A percentile compares a stretch with the other conserved stretches of the same genome.
phyloP scores from a whole-genome alignment of 208 protist genomes.

The Crithidia thermophila region DNA sequence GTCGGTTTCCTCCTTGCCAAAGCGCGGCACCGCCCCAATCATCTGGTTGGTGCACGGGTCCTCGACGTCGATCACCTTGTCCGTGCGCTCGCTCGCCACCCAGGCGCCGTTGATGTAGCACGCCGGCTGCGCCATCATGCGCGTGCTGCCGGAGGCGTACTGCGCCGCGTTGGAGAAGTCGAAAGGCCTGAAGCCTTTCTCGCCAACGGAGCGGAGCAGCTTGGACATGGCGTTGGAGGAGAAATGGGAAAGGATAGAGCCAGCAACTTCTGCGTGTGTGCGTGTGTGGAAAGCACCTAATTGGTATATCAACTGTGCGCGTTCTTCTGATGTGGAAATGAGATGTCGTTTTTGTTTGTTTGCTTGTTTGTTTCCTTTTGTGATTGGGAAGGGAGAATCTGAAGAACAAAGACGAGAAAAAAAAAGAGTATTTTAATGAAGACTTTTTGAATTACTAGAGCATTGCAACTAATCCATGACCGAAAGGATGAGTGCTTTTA shows the following conservation, averaged over 20 bases:
- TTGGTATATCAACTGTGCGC: no score
- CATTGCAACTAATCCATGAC: no score
- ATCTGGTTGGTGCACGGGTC: slow-evolving; percentile 76
- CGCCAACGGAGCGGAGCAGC: slow-evolving; percentile 26
- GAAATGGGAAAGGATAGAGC: slow-evolving; percentile 5
- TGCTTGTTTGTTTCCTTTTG: neutral
- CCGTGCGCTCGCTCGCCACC: slow-evolving; percentile 27
- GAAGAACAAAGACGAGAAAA: neutral
- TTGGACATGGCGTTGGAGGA: slow-evolving; percentile 17
- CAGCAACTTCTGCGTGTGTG: neutral
- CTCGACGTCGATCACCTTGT: slow-evolving; percentile 55
- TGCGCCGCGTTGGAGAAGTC: slow-evolving; percentile 39
- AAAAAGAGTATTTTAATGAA: no score
- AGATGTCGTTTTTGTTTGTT: neutral
- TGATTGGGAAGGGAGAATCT: neutral
- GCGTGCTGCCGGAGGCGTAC: slow-evolving; percentile 38
- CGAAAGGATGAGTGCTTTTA: neutral
- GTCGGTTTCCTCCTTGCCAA: slow-evolving; percentile 47
- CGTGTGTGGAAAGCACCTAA: neutral
- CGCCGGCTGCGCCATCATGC: slow-evolving; percentile 45
- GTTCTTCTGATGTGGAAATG: neutral
- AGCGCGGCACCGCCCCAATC: slow-evolving; percentile 64
- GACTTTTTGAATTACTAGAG: no score
- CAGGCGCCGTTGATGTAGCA: slow-evolving; percentile 75
- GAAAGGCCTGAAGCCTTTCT: slow-evolving; percentile 39